phyloP scores from a whole-genome alignment of 208 protist genomes.

The Naegleria gruberi region DNA sequence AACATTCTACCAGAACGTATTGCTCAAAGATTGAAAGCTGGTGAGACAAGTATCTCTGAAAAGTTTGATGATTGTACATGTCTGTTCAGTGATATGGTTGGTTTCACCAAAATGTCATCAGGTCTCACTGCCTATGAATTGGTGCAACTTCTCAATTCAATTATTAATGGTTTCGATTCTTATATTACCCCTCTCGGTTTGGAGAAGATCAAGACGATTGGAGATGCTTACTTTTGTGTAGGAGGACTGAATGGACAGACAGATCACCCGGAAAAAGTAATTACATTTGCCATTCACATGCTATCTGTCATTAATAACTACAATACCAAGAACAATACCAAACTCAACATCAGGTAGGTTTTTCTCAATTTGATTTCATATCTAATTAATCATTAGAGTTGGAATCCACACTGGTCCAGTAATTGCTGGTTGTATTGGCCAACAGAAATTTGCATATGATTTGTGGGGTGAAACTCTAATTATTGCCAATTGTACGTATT shows the following conservation, averaged over 20 bases:
- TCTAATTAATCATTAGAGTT: slow-evolving; percentile 24
- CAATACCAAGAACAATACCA: background rate
- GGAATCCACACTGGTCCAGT: slow-evolving; percentile 40
- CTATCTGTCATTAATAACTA: background rate
- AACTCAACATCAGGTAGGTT: too few relatives aligned
- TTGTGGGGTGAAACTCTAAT: slow-evolving; percentile 38
- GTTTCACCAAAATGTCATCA: slow-evolving; percentile 42
- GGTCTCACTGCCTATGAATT: slow-evolving; percentile 22
- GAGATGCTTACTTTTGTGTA: slow-evolving; percentile 26
- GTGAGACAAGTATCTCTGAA: background rate
- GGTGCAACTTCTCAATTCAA: background rate
- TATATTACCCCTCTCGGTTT: background rate
- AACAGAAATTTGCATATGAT: slow-evolving; percentile 38
- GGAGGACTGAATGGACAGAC: background rate
- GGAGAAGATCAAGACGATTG: slow-evolving; percentile 31
- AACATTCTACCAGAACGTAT: slow-evolving; percentile 27
- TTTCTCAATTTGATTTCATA: too few relatives aligned
- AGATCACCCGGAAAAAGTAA: background rate
- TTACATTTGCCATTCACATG: background rate
- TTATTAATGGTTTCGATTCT: slow-evolving; percentile 18
- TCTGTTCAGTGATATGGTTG: background rate
- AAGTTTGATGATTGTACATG: background rate
- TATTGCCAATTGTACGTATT: background rate
- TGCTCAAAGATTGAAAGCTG: background rate
- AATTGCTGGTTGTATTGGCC: slow-evolving; percentile 37